Evolutionary conservation across 2,329 filamentous ascomycete species (phyloP).

Genomic region (Dothideomycetes sp.): DNA sequence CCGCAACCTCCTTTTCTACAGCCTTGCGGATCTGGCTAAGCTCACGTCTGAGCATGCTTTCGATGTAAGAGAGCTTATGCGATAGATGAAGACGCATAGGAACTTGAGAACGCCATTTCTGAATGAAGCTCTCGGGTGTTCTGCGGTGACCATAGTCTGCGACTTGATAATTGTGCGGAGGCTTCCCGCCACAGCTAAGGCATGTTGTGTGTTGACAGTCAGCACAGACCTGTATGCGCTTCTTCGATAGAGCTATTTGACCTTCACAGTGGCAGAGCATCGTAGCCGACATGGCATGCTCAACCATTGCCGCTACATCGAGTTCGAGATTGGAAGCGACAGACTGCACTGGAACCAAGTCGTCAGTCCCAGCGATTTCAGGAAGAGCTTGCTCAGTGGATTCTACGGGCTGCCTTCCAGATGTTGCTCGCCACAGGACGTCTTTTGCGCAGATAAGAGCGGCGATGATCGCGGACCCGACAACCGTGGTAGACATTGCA

Average conservation of each 20-base stretch:
- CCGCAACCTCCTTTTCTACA: too few relatives aligned
- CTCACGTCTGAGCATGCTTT: too few relatives aligned
- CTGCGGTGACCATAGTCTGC: constrained; percentile 17
- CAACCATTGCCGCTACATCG: not conserved
- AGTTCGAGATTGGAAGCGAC: not conserved
- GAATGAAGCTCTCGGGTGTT: constrained; percentile 33
- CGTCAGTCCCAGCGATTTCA: not conserved
- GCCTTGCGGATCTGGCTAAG: too few relatives aligned
- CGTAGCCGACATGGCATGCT: constrained; percentile 3
- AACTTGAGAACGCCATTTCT: constrained; percentile 28
- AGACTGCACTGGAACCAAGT: not conserved
- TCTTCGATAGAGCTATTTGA: constrained; percentile 24
- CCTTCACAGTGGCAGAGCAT: constrained; percentile 48
- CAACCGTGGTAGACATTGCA: constrained; percentile 66
- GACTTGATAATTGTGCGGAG: constrained; percentile 33
- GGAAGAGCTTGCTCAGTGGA: not conserved
- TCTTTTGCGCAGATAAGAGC: constrained; percentile 6
- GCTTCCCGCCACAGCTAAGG: constrained; percentile 42
- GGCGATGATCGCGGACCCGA: constrained; percentile 50
- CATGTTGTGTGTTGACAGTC: constrained; percentile 47
- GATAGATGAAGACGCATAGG: constrained; percentile 29
- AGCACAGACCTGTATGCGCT: constrained; percentile 35
- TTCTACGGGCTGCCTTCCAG: not conserved
- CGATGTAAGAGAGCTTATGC: not conserved
- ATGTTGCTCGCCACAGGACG: not conserved